These are phyloP conservation scores for Platanthera guangdongensis DNA, from an alignment of 106 monocot genomes.

Conservation along the genomic window DNA sequence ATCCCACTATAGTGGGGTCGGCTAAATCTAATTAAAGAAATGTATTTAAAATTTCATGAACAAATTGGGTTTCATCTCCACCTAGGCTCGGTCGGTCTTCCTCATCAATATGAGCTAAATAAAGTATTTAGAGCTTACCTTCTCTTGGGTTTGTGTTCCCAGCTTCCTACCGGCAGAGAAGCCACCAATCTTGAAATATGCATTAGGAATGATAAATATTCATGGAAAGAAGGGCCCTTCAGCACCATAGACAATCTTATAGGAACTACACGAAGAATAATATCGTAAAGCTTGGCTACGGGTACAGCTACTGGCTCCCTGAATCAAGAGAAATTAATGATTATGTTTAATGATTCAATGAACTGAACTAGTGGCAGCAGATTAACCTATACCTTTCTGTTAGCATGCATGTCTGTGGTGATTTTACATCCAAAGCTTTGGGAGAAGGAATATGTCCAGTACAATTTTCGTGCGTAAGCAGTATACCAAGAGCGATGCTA, in stretches of 20 bases:
- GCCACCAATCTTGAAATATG: constrained; percentile 52
- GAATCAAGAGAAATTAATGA: too few species aligned
- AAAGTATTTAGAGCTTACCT: not conserved
- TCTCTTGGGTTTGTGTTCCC: not conserved
- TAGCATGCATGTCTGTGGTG: too few species aligned
- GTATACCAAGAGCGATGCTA: not conserved
- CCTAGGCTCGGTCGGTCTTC: too few species aligned
- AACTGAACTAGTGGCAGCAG: not conserved
- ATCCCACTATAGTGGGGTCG: too few species aligned
- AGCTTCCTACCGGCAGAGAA: constrained; percentile 32
- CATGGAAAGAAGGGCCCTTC: constrained; percentile 63
- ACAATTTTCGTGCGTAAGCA: not conserved
- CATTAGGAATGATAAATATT: constrained; percentile 64
- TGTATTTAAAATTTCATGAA: too few species aligned
- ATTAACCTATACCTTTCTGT: not conserved
- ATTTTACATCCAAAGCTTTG: not conserved
- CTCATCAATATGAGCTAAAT: too few species aligned
- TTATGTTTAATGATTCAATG: not conserved
- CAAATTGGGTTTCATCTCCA: too few species aligned
- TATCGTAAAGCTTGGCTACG: not conserved
- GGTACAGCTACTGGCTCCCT: not conserved
- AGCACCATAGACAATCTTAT: constrained; percentile 32
- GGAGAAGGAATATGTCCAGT: not conserved
- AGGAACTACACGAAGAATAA: not conserved
- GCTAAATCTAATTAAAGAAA: too few species aligned